phyloP scores from a whole-genome alignment of 306 rosid species.

The Cucurbita maxima region DNA sequence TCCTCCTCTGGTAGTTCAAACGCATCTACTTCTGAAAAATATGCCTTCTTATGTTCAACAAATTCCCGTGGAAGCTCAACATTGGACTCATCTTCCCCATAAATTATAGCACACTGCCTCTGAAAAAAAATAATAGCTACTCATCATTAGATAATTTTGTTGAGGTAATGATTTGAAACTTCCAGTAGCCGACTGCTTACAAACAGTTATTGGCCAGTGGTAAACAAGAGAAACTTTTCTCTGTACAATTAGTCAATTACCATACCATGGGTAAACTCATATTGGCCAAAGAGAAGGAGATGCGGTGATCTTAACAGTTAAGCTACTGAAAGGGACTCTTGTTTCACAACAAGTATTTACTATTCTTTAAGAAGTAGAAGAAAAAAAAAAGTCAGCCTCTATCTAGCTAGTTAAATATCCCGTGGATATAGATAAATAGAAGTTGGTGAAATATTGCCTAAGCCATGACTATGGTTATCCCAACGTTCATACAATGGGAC shows the following conservation, averaged over 20 bases:
- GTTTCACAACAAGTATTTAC: background rate
- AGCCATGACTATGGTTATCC: background rate
- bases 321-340: background rate
- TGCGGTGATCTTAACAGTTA: background rate
- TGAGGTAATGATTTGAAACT: background rate
- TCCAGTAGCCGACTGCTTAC: background rate
- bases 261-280: background rate
- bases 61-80: slow-evolving; percentile 31
- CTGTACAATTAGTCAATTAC: background rate
- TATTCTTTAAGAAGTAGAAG: background rate
- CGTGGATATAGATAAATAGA: background rate
- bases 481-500: background rate
- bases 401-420: background rate
- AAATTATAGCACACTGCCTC: slow-evolving; percentile 24
- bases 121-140: slow-evolving; percentile 14
- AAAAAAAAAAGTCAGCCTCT: background rate
- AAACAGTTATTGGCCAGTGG: background rate
- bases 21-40: slow-evolving; percentile 60
- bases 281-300: background rate
- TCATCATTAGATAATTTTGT: background rate
- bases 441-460: background rate
- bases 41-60: slow-evolving; percentile 48
- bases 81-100: slow-evolving; percentile 8
- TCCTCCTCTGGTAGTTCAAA: slow-evolving; percentile 55
- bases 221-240: background rate